A percentile compares a stretch with the other conserved stretches of the same genome.
These are phyloP conservation scores for Trypanosoma theileri DNA, from an alignment of 208 protist species.

Conservation along the genomic window DNA sequence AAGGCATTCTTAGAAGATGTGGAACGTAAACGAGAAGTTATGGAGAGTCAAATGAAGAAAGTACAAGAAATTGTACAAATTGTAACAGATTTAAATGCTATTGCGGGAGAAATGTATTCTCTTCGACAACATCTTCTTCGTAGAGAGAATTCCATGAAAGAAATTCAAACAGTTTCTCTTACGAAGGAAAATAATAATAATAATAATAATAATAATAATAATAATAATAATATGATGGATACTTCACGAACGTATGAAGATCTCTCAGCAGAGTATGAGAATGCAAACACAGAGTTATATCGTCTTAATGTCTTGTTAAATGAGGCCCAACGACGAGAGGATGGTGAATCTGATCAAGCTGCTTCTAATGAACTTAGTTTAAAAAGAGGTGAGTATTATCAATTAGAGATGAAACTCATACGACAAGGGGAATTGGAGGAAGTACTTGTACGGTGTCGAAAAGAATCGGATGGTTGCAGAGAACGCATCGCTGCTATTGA, in stretches of 20 bases:
- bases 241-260: conserved; percentile 45
- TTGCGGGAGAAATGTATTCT: conserved; percentile 17
- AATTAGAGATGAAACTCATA: conserved; percentile 38
- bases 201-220: background rate
- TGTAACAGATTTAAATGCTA: conserved; percentile 24
- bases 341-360: conserved; percentile 38
- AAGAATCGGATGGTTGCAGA: conserved; percentile 34
- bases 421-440: conserved; percentile 49
- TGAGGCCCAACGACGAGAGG: conserved; percentile 54
- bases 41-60: conserved; percentile 17
- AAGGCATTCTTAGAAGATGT: conserved; percentile 27
- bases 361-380: conserved; percentile 31
- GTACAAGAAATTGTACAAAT: conserved; percentile 27
- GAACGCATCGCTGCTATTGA: conserved; percentile 40
- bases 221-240: background rate
- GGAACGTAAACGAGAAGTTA: conserved; percentile 14
- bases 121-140: conserved; percentile 24
- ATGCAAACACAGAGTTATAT: conserved; percentile 43
- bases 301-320: conserved; percentile 56
- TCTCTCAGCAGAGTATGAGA: conserved; percentile 50
- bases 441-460: conserved; percentile 22
- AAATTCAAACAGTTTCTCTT: conserved; percentile 18
- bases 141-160: conserved; percentile 18
- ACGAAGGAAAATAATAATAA: conserved; percentile 8
- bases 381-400: conserved; percentile 36